Evolutionary conservation across 495 filamentous ascomycete species (phyloP).

Genomic region (Copromyces sp.): DNA sequence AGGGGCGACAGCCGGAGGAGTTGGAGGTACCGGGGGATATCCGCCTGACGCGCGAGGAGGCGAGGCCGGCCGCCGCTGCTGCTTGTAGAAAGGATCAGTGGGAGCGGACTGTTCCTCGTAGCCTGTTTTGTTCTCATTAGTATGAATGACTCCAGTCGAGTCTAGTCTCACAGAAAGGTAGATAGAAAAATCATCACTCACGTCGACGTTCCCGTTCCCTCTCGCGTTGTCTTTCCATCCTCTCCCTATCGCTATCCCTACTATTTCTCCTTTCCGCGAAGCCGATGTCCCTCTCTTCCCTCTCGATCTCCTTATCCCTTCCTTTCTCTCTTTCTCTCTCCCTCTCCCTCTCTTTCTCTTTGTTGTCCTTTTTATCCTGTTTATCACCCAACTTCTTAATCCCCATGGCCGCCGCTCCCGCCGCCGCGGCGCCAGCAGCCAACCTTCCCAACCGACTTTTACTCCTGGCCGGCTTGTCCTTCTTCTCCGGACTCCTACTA

Average conservation of each 20-base stretch:
- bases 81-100: constrained; percentile 25
- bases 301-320: constrained; percentile 10
- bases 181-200: constrained; percentile 5
- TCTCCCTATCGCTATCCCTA: constrained; percentile 5
- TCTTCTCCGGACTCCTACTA: constrained; percentile 29
- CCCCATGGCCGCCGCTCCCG: constrained; percentile 67
- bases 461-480: constrained; percentile 32
- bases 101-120: constrained; percentile 31
- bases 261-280: background rate
- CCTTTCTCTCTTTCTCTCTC: constrained; percentile 8
- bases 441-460: constrained; percentile 52
- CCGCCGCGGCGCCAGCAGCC: constrained; percentile 59
- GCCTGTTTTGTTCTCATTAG: constrained; percentile 15
- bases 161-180: background rate
- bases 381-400: constrained; percentile 59
- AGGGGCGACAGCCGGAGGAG: constrained; percentile 9
- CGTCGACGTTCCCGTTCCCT: constrained; percentile 33
- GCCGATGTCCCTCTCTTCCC: constrained; percentile 7
- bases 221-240: constrained; percentile 19
- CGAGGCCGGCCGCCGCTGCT: constrained; percentile 30
- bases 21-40: constrained; percentile 32
- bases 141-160: constrained; percentile 2
- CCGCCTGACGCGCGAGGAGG: constrained; percentile 45
- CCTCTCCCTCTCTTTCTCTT: constrained; percentile 13
- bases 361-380: constrained; percentile 14